Conservation (phyloP, 1,284 basidiomycete species). For the Cystobasidium pallidum region DNA sequence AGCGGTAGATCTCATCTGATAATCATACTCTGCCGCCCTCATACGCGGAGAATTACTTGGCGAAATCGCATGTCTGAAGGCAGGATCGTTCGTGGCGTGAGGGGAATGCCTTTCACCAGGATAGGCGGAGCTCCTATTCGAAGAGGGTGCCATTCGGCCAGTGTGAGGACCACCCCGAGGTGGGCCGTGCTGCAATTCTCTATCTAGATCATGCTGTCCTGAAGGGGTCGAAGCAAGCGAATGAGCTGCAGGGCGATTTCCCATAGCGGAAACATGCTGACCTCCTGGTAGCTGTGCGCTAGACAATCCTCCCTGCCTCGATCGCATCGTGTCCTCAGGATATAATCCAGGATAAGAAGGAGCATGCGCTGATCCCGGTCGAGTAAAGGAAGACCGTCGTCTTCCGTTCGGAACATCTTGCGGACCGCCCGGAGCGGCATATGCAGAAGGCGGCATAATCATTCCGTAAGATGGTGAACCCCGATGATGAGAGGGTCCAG, state of each 20-base stretch:
- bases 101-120: constrained; percentile 23
- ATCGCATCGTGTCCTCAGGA: not conserved
- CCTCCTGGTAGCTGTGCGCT: not conserved
- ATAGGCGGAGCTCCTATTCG: constrained; percentile 2
- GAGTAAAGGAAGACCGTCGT: constrained; percentile 4
- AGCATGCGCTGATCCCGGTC: constrained; percentile 31
- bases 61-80: constrained; percentile 1
- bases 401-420: constrained; percentile 17
- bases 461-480: not conserved
- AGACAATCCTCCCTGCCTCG: not conserved
- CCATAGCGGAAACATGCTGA: constrained; percentile 5
- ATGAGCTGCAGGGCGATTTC: constrained; percentile 2
- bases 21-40: constrained; percentile 24
- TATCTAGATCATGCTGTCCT: constrained; percentile 16
- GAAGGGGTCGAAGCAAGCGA: constrained; percentile 11
- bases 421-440: not conserved
- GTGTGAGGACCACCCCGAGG: not conserved
- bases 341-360: constrained; percentile 4
- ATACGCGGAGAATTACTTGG: constrained; percentile 19
- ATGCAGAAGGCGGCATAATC: constrained; percentile 4
- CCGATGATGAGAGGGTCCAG: constrained; percentile 11
- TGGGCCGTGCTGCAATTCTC: not conserved
- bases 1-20: constrained; percentile 6
- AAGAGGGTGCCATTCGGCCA: not conserved
- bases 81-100: constrained; percentile 6